A percentile compares a stretch with the other conserved stretches of the same genome.
Conservation (phyloP, 768 basidiomycete genomes). For the Hericium erinaceus region DNA sequence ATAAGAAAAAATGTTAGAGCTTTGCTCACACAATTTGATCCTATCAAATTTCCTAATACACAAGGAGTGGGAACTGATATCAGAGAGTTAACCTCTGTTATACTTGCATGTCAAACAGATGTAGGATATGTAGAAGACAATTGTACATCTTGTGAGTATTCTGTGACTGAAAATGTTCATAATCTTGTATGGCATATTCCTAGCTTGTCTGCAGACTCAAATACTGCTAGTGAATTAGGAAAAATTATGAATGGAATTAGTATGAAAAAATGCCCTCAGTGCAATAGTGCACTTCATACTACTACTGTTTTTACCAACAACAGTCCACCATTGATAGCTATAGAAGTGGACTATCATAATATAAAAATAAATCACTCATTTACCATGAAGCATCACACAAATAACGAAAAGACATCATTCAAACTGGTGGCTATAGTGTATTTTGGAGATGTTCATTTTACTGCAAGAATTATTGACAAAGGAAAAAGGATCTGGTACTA, state of each 20-base stretch:
- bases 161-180: not conserved
- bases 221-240: not conserved
- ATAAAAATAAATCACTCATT: not conserved
- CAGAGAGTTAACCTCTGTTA: not conserved
- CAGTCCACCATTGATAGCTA: not conserved
- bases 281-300: not conserved
- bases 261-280: not conserved
- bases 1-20: not conserved
- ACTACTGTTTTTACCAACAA: not conserved
- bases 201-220: too few relatives aligned
- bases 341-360: not conserved
- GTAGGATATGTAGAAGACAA: not conserved
- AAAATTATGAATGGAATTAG: not conserved
- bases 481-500: conserved; percentile 17
- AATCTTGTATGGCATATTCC: not conserved
- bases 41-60: not conserved
- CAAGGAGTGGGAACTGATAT: not conserved
- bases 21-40: not conserved
- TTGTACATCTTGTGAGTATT: not conserved
- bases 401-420: not conserved
- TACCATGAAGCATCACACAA: not conserved
- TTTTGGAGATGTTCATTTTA: conserved; percentile 17
- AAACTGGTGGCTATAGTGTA: conserved; percentile 17
- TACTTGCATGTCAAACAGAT: not conserved
- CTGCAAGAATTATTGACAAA: conserved; percentile 9